Evolutionary conservation across 2,329 filamentous ascomycete genomes (phyloP).

Genomic region (Chlorencoelia australis): DNA sequence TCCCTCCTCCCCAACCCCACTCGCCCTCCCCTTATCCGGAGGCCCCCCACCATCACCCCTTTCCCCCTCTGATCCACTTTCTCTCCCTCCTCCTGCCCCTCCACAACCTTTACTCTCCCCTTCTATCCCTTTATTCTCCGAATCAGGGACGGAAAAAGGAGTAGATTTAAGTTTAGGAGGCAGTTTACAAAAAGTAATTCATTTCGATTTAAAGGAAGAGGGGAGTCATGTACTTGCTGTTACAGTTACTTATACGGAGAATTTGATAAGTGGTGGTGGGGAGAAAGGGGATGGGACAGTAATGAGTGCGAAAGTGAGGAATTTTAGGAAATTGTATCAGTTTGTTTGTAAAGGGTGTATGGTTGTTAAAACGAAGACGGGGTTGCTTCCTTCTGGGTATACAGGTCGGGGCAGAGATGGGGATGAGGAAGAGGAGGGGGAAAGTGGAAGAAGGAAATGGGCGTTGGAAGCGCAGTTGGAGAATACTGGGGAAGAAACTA

Average conservation of each 20-base stretch:
- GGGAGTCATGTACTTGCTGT: conserved; percentile 89
- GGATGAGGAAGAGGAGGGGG: conserved; percentile 85
- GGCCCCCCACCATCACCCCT: conserved; percentile 4
- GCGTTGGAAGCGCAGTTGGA: conserved; percentile 90
- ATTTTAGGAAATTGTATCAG: conserved; percentile 92
- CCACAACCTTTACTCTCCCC: too few species aligned
- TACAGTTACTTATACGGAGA: conserved; percentile 90
- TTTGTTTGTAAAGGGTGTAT: conserved; percentile 87
- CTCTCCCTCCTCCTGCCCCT: too few species aligned
- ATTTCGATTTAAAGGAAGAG: conserved; percentile 86
- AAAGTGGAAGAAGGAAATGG: conserved; percentile 84
- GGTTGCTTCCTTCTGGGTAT: conserved; percentile 35
- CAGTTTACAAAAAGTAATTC: conserved; percentile 71
- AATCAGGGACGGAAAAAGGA: conserved; percentile 14
- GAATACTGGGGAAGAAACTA: conserved; percentile 77
- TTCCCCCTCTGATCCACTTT: not conserved
- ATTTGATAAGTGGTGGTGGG: too few species aligned
- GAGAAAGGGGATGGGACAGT: too few species aligned
- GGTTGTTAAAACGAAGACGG: conserved; percentile 81
- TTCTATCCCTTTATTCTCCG: too few species aligned
- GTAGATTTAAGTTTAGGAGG: conserved; percentile 49
- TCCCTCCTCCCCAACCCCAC: conserved; percentile 49
- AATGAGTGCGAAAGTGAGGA: conserved; percentile 61
- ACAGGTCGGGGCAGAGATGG: conserved; percentile 35
- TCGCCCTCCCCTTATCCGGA: conserved; percentile 49